A percentile compares a stretch with the other conserved stretches of the same genome.
These are phyloP conservation scores for Claviceps sp. DNA, from an alignment of 2,329 filamentous ascomycete species.

Conservation along the genomic window DNA sequence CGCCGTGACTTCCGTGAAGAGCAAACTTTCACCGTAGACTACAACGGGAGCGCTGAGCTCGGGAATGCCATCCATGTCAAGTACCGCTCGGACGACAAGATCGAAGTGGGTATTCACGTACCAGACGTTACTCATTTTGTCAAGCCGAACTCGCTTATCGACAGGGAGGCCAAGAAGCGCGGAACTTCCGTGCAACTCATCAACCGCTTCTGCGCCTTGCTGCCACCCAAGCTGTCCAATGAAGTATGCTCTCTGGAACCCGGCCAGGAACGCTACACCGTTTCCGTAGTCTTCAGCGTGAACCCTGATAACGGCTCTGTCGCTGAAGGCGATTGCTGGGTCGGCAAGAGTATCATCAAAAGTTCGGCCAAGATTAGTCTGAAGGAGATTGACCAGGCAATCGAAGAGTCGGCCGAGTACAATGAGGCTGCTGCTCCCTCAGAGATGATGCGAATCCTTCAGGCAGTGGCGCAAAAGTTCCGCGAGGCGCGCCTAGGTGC, in stretches of 20 bases:
- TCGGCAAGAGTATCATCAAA: conserved; percentile 88
- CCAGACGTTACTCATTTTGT: conserved; percentile 94
- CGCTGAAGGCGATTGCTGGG: conserved; percentile 78
- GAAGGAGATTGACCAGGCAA: conserved; percentile 70
- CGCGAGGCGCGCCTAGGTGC: conserved; percentile 75
- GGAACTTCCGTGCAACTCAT: conserved; percentile 91
- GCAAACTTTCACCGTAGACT: conserved; percentile 82
- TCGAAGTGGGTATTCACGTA: conserved; percentile 92
- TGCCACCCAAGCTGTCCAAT: conserved; percentile 71
- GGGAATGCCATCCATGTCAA: conserved; percentile 92
- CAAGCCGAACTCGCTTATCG: conserved; percentile 87
- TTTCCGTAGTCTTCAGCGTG: conserved; percentile 88
- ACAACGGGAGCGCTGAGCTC: conserved; percentile 74
- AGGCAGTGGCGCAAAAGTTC: conserved; percentile 78
- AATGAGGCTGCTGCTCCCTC: conserved; percentile 53
- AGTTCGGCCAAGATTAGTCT: conserved; percentile 78
- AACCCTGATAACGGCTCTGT: conserved; percentile 67
- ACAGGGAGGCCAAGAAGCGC: conserved; percentile 95
- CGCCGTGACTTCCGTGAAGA: conserved; percentile 87
- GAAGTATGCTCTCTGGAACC: conserved; percentile 82
- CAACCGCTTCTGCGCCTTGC: conserved; percentile 75
- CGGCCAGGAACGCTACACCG: conserved; percentile 77
- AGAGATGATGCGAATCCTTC: conserved; percentile 70
- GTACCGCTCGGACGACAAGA: conserved; percentile 64
- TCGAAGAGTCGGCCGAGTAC: conserved; percentile 49